Percentiles rank a stretch among this genome's conserved stretches.
Evolutionary conservation across 2,329 filamentous ascomycete genomes (phyloP).

Genomic region (Pleurostoma richardsiae): DNA sequence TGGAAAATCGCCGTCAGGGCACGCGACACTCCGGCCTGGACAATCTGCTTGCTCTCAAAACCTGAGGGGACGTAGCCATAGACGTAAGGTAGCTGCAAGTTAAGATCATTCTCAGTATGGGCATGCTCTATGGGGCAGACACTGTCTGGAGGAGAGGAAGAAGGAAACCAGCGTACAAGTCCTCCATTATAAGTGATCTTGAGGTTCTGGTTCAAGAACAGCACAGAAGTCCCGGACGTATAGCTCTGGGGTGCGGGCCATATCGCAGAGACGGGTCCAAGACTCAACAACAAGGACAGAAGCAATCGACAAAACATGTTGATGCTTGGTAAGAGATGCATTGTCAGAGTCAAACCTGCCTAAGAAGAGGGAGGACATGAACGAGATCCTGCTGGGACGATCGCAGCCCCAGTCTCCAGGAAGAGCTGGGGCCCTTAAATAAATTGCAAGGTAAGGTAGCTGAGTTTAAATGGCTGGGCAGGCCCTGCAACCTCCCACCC

Average conservation of each 20-base stretch:
- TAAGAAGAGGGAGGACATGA: no score
- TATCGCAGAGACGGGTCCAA: conserved; percentile 41
- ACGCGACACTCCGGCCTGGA: conserved; percentile 52
- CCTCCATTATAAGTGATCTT: conserved; percentile 54
- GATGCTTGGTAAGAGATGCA: conserved; percentile 8
- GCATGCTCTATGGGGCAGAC: conserved; percentile 11
- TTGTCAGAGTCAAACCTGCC: no score
- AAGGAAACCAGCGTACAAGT: conserved; percentile 43
- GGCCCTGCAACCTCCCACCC: no score
- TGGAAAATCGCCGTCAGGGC: conserved; percentile 60
- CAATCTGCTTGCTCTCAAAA: conserved; percentile 46
- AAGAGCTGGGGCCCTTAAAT: no score
- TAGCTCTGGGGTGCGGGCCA: conserved; percentile 52
- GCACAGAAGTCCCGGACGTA: conserved; percentile 43
- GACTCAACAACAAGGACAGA: conserved; percentile 30
- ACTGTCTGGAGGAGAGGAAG: conserved; percentile 18
- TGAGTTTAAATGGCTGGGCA: no score
- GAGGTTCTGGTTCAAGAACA: conserved; percentile 49
- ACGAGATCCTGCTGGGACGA: no score
- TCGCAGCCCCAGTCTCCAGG: no score
- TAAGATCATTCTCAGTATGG: conserved; percentile 25
- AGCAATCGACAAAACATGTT: conserved; percentile 17
- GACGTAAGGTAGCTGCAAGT: conserved; percentile 41
- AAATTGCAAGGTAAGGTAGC: no score
- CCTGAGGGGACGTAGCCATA: conserved; percentile 35